Base-by-base conservation (phyloP, 352 stramenopile genomes). In the Discostella stelligera region DNA sequence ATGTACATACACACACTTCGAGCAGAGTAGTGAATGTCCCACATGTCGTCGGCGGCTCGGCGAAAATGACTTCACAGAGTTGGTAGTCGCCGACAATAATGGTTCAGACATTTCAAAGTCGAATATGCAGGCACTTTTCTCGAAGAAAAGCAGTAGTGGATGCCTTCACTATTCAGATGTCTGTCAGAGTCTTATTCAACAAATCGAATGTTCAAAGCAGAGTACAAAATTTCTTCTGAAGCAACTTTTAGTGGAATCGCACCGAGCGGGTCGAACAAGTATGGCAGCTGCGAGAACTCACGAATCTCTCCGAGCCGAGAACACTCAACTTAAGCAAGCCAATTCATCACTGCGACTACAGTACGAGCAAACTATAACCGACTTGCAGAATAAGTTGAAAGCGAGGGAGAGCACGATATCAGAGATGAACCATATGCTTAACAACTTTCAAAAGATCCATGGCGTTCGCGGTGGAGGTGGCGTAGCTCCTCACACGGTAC, bases 1-100 rank as follows among this genome's bases (percentile, higher is more conserved):
- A 56, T 92, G 87, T 52, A 91, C 87, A 6, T 89, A 88, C 50
- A 71, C 69, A 20, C 87, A 92, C 69, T 92, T 92, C 58, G 74
- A 85, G 66, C 63, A 74, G 5, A 87, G 67, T 60, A 83, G 70
- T 18, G 66, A 81, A 37, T 92, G 87, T 71, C 87, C 87, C 32
- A 77, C 60, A 18, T 92, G 87, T 60, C 66, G 80, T 3, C 80
- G 65, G 61, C 80, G 62, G n/a, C 63, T 92, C 5, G 72, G 64
- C 13, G 83, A 89, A 64, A 74, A 84, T 60, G 87, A 91, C 61
- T 92, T 92, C 62, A 87, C 72, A 32, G 87, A 92, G 69, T 70
- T 92, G 10, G 79, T 86, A 20, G 77, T 92, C 48, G 79, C 83
- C 7, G 79, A 89, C 16, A 80, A 77, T 37, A 69, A 67, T 13